Base-by-base conservation (phyloP, 2,329 filamentous ascomycete genomes). In the Bipolaris cookei region DNA sequence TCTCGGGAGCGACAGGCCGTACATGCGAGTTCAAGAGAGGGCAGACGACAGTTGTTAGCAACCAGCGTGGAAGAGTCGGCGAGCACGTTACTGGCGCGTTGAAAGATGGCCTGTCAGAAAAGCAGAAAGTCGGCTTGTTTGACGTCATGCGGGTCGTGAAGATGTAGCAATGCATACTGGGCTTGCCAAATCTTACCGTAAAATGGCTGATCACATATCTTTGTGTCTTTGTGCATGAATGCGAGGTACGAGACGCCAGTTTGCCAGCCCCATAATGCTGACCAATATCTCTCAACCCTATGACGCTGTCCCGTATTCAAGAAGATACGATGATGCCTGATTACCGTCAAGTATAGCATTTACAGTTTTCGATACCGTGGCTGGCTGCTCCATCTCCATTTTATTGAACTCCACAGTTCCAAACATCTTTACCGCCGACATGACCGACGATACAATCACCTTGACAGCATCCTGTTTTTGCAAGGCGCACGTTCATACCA, bases 391-490 rank as follows among this genome's bases (percentile, higher is more conserved):
- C 10, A 4, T 20, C 18, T 20, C 10, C 16, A 3, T 8, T 32
- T 18, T 45, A 13, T 28, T 13, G n/a, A 45, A 4, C n/a, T 16
- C 25, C 10, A 18, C n/a, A 25, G 4, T 11, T 13, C 20, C 10
- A 34, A 34, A 7, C 14, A 32, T 25, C 14, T 39, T 23, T 11
- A 18, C 13, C 41, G 1, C 7, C n/a, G 51, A 38, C 1, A 70
- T 67, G 66, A 23, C 18, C n/a, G 28, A 64, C 37, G 58, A 64
- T 5, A 50, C 52, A 14, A 56, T 74, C 21, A 63, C 61, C 3
- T 57, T 80, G n/a, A 75, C 67, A 2, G 76, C 76, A 3, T 75
- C 77, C 42, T 84, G 82, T 55, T 76, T 83, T 10, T 84, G 82
- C 75, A 77, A 77, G 52, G 55, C 68, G 0, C 76, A 82, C 59